These are phyloP conservation scores for Parachaetomium inaequale DNA, from an alignment of 495 filamentous ascomycete genomes.

Conservation along the genomic window DNA sequence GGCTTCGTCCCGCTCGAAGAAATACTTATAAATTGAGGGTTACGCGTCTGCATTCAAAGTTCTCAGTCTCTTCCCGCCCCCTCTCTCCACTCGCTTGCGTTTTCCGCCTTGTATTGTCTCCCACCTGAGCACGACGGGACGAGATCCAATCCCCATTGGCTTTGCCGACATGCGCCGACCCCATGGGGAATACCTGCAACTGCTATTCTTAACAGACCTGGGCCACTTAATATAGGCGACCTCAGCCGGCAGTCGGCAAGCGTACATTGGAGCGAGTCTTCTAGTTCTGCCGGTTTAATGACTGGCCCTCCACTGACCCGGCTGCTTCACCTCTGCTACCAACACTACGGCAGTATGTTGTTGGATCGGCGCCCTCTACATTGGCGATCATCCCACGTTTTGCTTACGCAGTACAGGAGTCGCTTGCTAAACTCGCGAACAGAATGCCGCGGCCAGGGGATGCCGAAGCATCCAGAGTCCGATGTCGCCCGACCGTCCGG, in stretches of 20 bases:
- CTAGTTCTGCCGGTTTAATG: conserved; percentile 23
- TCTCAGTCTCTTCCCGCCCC: conserved; percentile 21
- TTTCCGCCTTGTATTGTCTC: conserved; percentile 17
- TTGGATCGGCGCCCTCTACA: background rate
- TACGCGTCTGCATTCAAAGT: conserved; percentile 29
- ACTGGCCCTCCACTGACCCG: conserved; percentile 6
- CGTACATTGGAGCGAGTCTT: conserved; percentile 2
- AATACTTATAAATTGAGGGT: conserved; percentile 33
- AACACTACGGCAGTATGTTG: background rate
- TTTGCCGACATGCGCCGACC: conserved; percentile 16
- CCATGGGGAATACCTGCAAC: conserved; percentile 27
- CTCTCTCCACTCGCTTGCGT: conserved; percentile 16
- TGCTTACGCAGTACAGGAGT: background rate
- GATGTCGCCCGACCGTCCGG: conserved; percentile 8
- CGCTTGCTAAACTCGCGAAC: background rate
- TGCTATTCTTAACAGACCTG: conserved; percentile 28
- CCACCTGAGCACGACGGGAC: conserved; percentile 20
- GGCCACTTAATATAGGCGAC: conserved; percentile 28
- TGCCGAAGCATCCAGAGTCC: background rate
- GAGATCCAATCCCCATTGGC: conserved; percentile 22
- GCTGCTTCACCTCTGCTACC: background rate
- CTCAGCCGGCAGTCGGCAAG: conserved; percentile 34
- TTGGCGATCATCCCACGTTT: background rate
- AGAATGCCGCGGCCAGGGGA: conserved; percentile 16
- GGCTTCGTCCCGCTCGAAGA: conserved; percentile 19